phyloP scores from a whole-genome alignment of 805 yeast genomes.

The Candida koratica region DNA sequence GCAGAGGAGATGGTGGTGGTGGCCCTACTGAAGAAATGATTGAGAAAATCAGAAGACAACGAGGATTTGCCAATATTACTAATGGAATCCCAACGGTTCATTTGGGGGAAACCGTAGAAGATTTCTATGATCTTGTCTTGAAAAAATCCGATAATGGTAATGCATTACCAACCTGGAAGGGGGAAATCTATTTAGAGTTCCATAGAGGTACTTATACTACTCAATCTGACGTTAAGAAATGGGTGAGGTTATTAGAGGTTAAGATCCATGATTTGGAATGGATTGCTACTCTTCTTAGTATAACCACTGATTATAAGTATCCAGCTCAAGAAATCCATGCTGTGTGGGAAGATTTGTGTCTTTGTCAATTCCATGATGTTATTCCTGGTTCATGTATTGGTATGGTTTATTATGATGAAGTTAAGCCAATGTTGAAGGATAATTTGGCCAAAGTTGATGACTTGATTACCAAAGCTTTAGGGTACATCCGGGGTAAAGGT shows the following conservation, averaged over 20 bases:
- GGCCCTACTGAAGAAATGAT: slow-evolving; percentile 94
- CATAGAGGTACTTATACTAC: slow-evolving; percentile 97
- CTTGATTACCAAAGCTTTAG: slow-evolving; percentile 50
- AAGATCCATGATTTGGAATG: slow-evolving; percentile 82
- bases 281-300: slow-evolving; percentile 72
- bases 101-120: slow-evolving; percentile 73
- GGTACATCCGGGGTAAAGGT: slow-evolving; percentile 5
- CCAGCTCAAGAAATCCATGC: slow-evolving; percentile 65
- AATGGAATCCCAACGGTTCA: slow-evolving; percentile 86
- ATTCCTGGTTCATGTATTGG: slow-evolving; percentile 95
- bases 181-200: slow-evolving; percentile 90
- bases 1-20: slow-evolving; percentile 98
- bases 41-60: slow-evolving; percentile 85
- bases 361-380: slow-evolving; percentile 97
- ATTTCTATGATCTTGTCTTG: slow-evolving; percentile 67
- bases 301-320: slow-evolving; percentile 54
- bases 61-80: slow-evolving; percentile 79
- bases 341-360: slow-evolving; percentile 83
- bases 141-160: slow-evolving; percentile 61
- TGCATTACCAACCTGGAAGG: slow-evolving; percentile 80
- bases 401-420: slow-evolving; percentile 80
- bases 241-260: slow-evolving; percentile 72
- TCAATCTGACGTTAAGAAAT: slow-evolving; percentile 80
- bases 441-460: slow-evolving; percentile 51
- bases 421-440: slow-evolving; percentile 66